A percentile compares a stretch with the other conserved stretches of the same genome.
These are phyloP conservation scores for Apophysomyces trapeziformis DNA, from an alignment of 371 early-diverging fungal genomes.

Conservation along the genomic window DNA sequence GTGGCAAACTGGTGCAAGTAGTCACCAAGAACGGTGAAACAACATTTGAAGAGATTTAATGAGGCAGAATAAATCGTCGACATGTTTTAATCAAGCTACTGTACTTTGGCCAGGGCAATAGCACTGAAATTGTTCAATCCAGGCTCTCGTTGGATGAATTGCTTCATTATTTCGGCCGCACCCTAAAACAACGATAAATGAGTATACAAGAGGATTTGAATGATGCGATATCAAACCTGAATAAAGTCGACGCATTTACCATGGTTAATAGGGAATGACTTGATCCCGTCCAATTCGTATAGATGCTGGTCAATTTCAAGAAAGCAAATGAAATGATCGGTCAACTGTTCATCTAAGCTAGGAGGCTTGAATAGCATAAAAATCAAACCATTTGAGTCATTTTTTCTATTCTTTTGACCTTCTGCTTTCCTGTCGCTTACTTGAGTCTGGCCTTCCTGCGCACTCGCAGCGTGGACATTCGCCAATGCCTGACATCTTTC, in stretches of 20 bases:
- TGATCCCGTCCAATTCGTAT: conserved; percentile 86
- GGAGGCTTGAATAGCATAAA: conserved; percentile 52
- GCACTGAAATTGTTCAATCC: conserved; percentile 65
- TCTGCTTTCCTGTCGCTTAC: conserved; percentile 18
- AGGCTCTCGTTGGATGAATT: conserved; percentile 73
- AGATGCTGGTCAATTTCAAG: conserved; percentile 68
- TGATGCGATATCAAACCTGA: conserved; percentile 31
- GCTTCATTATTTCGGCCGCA: conserved; percentile 60
- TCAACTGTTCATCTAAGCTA: conserved; percentile 63
- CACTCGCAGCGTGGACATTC: conserved; percentile 53
- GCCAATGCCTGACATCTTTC: conserved; percentile 60
- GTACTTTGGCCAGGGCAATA: conserved; percentile 51
- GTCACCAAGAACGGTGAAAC: conserved; percentile 58
- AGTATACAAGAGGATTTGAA: background rate
- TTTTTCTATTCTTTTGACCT: too few species aligned
- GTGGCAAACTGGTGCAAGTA: conserved; percentile 60
- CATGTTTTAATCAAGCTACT: background rate
- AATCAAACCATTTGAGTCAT: too few species aligned
- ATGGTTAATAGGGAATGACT: conserved; percentile 78
- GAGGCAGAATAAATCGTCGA: background rate
- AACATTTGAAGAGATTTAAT: conserved; percentile 46
- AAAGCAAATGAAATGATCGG: conserved; percentile 84
- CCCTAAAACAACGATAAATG: conserved; percentile 40
- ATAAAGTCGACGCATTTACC: conserved; percentile 67
- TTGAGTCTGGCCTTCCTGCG: conserved; percentile 74